Evolutionary conservation across 2,329 filamentous ascomycete genomes (phyloP), one percentile per base, ranked within the genome.

Genomic region (Venturia asperata): DNA sequence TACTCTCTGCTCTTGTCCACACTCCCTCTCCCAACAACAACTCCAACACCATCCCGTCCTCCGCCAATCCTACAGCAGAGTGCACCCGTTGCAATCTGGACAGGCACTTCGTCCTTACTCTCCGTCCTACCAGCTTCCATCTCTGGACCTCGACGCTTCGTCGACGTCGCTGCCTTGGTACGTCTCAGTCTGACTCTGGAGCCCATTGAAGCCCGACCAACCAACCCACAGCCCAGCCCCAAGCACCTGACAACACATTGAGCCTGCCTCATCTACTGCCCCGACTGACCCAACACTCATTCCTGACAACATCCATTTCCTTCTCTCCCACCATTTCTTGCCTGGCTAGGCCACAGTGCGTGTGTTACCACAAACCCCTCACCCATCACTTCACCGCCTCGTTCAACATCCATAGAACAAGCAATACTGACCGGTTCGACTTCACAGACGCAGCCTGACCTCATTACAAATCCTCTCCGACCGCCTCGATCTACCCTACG

Each of bases 171-270:
- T 52, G 21, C 21, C 21, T 52, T 52, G 47, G 47, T 52, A 52
- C 47, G 47, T 52, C 47, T 27, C n/a, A 7, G 45, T 49, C 45
- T 49, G 19, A 49, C 45, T 15, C 47, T 27, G 9, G 11, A 1
- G 13, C 21, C 47, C 47, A 52, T 52, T 27, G 47, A 52, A 21
- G 47, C 47, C 47, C 47, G 47, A 52, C 47, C 47, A 52, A 24
- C 11, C 7, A 27, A 52, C 3, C 5, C 21, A 10, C 42, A 17
- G 24, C 21, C 47, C 47, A 52, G 47, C 21, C 47, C 47, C 47
- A 52, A 52, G 24, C 47, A 52, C 47, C 21, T 52, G 47, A 52
- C 47, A 52, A 15, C 47, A 52, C 47, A 27, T 52, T 52, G 1
- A 27, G 27, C 47, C 47, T 21, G 9, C 47, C 15, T 52, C 24